Evolutionary conservation across 257 asterid species (phyloP).

Genomic region (Lycium ferocissimum): DNA sequence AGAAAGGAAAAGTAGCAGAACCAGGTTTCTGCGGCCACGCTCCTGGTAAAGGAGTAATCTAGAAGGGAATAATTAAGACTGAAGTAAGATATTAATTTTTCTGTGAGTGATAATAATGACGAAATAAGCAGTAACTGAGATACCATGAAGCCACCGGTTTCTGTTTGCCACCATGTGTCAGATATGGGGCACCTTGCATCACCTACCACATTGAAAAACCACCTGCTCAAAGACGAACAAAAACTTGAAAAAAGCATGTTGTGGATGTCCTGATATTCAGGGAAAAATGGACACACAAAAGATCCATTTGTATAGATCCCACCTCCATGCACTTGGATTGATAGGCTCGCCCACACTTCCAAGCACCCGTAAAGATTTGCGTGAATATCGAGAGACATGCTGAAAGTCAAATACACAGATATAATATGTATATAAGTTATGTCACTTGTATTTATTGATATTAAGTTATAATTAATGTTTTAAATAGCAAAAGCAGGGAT

Average conservation of each 20-base stretch:
- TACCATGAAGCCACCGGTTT: conserved; percentile 98
- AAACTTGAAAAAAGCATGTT: conserved; percentile 22
- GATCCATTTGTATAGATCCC: conserved; percentile 36
- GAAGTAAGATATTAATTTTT: conserved; percentile 31
- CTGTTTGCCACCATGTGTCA: conserved; percentile 99
- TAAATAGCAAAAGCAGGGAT: background rate
- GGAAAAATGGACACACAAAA: conserved; percentile 29
- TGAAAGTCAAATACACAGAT: conserved; percentile 52
- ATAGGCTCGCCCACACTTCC: conserved; percentile 99
- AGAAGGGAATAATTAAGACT: conserved; percentile 46
- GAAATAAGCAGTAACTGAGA: conserved; percentile 37
- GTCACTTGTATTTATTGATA: conserved; percentile 2
- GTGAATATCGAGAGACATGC: conserved; percentile 82
- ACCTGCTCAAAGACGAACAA: conserved; percentile 54
- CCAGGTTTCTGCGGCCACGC: conserved; percentile 99
- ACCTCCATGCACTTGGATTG: conserved; percentile 99
- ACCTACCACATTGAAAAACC: conserved; percentile 93
- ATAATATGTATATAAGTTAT: background rate
- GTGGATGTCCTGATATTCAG: conserved; percentile 25
- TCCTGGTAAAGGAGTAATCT: conserved; percentile 99
- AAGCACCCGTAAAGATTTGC: conserved; percentile 94
- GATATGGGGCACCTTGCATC: conserved; percentile 96
- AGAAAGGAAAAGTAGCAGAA: conserved; percentile 98
- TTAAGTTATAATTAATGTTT: background rate
- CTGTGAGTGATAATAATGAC: conserved; percentile 34